Conservation (phyloP, 2,329 filamentous ascomycete species). For the Aureobasidium zeae region DNA sequence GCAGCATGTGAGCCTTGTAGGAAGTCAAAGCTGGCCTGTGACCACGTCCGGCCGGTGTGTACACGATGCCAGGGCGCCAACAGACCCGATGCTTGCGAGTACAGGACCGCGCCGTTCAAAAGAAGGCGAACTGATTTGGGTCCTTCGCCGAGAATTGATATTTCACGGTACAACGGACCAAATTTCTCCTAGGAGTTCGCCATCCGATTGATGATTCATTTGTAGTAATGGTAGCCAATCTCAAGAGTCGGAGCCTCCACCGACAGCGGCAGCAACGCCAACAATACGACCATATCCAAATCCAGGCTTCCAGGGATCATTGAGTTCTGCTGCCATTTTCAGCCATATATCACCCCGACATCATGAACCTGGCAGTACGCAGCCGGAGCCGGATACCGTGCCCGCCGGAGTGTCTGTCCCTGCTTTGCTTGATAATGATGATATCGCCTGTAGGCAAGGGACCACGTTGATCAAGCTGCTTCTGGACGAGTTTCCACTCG, state of each 20-base stretch:
- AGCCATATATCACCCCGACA: constrained; percentile 21
- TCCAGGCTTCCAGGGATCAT: constrained; percentile 27
- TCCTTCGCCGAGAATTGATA: not conserved
- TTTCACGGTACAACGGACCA: not conserved
- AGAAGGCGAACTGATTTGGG: constrained; percentile 17
- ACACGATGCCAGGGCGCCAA: constrained; percentile 22
- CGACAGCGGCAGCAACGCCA: constrained; percentile 15
- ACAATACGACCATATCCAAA: constrained; percentile 25
- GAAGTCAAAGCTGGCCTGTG: constrained; percentile 25
- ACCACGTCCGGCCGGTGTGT: constrained; percentile 24
- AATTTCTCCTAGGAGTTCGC: no score
- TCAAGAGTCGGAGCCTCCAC: constrained; percentile 11
- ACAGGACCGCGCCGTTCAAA: constrained; percentile 26
- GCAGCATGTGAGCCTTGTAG: constrained; percentile 27
- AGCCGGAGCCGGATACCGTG: constrained; percentile 17
- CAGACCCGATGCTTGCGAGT: constrained; percentile 21
- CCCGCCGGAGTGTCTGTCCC: not conserved
- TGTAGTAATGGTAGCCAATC: constrained; percentile 10
- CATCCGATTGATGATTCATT: not conserved
- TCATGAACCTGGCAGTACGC: constrained; percentile 1
- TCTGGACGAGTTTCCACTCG: constrained; percentile 15
- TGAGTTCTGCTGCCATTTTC: constrained; percentile 28
- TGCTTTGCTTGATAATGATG: constrained; percentile 17
- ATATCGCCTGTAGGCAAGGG: constrained; percentile 19
- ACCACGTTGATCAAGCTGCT: constrained; percentile 19